Evolutionary conservation across 202 grass and related monocot genomes (phyloP), one percentile per base, ranked within the genome.

Genomic region (Thinopyrum obtusiflorum): DNA sequence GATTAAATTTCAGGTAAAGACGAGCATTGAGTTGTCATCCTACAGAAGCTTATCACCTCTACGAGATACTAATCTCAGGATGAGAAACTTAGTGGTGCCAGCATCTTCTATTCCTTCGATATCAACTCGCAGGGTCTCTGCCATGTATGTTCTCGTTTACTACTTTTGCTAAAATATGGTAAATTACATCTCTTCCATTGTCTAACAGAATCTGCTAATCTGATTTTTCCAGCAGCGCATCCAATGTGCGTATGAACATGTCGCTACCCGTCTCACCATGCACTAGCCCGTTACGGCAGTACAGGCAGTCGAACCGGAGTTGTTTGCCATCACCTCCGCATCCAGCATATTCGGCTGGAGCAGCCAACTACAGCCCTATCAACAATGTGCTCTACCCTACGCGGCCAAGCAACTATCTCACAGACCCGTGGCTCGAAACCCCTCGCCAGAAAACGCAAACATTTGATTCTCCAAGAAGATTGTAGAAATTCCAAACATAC

Each of bases 281-380:
- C 81, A 88, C 90, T 40, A 99, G 97, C 79, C 97, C 97, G 3
- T 42, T 87, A 61, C 89, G 97, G 84, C 88, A 93, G 71, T 86
- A 90, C 69, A 83, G 82, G 57, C 93, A 93, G 60, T 68, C 82
- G 11, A 99, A 99, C 47, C 76, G 93, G 68, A 99, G 93, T 75
- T 99, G 97, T 79, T 69, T 99, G 74, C 93, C 93, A 4, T 99
- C 97, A 18, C 93, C 93, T 49, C 93, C 97, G 86, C 93, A 99
- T 80, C 90, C 93, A 65, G 91, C 93, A 18, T 96, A 88, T 79
- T 98, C 97, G 68, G 92, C 93, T 20, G 91, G 91, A 88, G 97
- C 93, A 89, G 82, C 86, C 26, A 97, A 90, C 89, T 91, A 93
- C 77, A 94, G 93, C 72, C 92, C 92, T 77, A 88, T 94, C 87